Conservation (phyloP, 768 basidiomycete genomes). For the Kwoniella bestiolae region DNA sequence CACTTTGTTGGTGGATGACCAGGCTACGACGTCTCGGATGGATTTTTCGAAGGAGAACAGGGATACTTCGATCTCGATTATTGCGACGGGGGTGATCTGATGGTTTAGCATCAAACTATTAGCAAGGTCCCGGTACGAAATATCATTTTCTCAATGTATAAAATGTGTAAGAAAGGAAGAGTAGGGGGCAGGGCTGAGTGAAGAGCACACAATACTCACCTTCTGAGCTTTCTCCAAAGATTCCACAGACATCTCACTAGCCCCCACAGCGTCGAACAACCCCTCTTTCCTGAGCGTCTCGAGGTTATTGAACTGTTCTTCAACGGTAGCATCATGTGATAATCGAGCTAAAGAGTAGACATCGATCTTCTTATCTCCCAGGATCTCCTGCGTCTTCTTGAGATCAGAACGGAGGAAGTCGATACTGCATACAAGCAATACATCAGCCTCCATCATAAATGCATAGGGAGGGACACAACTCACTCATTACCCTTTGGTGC, state of each 20-base stretch:
- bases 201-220: too few species aligned
- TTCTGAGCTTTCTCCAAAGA: constrained; percentile 61
- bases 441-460: too few species aligned
- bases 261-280: constrained; percentile 59
- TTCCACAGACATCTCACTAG: constrained; percentile 48
- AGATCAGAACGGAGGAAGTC: constrained; percentile 64
- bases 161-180: too few species aligned
- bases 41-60: constrained; percentile 66
- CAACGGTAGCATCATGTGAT: constrained; percentile 61
- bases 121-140: too few species aligned
- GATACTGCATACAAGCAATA: constrained; percentile 9
- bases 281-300: constrained; percentile 63
- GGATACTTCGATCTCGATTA: constrained; percentile 72
- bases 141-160: too few species aligned
- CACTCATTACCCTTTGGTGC: constrained; percentile 26
- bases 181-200: neutral
- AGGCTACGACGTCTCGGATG: constrained; percentile 63
- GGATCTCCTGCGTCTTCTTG: constrained; percentile 59
- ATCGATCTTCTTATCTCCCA: constrained; percentile 67
- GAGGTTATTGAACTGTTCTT: constrained; percentile 61
- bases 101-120: too few species aligned
- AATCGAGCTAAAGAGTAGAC: constrained; percentile 60
- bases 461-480: neutral
- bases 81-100: constrained; percentile 66
- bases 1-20: constrained; percentile 65